Conservation (phyloP, 1,139 yeast genomes). For the Zygoascus meyerae region DNA sequence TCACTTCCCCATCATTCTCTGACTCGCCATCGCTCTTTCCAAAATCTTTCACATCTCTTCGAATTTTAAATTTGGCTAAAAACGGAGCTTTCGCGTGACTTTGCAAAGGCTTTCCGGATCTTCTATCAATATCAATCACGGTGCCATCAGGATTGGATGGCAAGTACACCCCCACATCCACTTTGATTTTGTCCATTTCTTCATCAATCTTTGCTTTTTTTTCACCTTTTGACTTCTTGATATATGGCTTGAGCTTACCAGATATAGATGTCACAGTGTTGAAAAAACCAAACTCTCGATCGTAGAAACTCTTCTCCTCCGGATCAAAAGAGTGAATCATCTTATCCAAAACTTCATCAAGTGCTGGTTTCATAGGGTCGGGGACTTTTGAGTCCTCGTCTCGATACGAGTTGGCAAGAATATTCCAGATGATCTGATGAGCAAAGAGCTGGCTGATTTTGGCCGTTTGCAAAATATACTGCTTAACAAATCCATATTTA, state of each 20-base stretch:
- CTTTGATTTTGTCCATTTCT: constrained; percentile 78
- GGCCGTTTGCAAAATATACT: constrained; percentile 88
- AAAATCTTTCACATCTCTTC: constrained; percentile 43
- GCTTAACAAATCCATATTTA: constrained; percentile 73
- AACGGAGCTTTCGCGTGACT: constrained; percentile 99
- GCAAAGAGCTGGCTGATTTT: constrained; percentile 87
- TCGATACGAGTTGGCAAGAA: constrained; percentile 85
- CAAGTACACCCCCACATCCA: constrained; percentile 80
- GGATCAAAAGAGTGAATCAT: constrained; percentile 60
- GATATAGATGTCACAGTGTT: constrained; percentile 88
- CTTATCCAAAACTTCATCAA: constrained; percentile 65
- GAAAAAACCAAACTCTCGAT: constrained; percentile 83
- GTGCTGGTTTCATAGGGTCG: constrained; percentile 74
- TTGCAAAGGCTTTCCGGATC: constrained; percentile 93
- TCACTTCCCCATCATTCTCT: constrained; percentile 8
- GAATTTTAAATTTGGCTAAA: constrained; percentile 89
- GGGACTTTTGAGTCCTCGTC: constrained; percentile 77
- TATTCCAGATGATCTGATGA: constrained; percentile 98
- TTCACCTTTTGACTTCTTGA: constrained; percentile 91
- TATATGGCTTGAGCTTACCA: constrained; percentile 88
- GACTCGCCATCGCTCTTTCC: constrained; percentile 21
- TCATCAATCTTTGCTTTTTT: constrained; percentile 95
- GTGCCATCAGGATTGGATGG: constrained; percentile 97
- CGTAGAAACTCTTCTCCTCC: constrained; percentile 62
- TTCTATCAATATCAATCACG: constrained; percentile 86